Evolutionary conservation across 2,329 filamentous ascomycete species (phyloP), one percentile per base, ranked within the genome.

Genomic region (Periglandula ipomoeae): DNA sequence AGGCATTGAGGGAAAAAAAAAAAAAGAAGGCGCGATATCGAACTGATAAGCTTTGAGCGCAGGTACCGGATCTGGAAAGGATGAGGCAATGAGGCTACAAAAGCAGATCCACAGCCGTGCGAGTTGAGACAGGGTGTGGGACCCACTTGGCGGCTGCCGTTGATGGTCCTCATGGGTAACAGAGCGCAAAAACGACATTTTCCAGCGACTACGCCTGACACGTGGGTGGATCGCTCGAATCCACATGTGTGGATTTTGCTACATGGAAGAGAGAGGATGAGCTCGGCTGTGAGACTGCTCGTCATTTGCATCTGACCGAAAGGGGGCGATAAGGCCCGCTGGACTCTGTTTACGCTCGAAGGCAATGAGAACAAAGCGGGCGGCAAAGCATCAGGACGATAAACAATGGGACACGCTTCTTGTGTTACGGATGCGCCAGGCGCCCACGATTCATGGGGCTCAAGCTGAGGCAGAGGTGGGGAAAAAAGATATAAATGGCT

Each of bases 151-250:
- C 49, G 47, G 45, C 45, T 47, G 11, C 22, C 26, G 38, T 43
- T 30, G 40, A 55, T 43, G 53, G 49, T 48, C 24, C 22, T 20
- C 19, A 32, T 39, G 24, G 46, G 19, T 38, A 22, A 8, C 8
- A 45, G 30, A 23, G 23, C 19, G 15, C 32, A n/a, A 35, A 38
- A 20, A 37, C 39, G 26, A 42, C 46, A 44, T 39, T 30, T 49
- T 44, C 39, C 32, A 52, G 32, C 47, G 47, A 53, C 47, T 38
- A 46, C 50, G 48, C 48, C 48, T 56, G 50, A 47, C 54, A 55
- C 53, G 55, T 56, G 55, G 55, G 55, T 55, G 54, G 55, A 52
- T 47, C 52, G 46, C 37, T 23, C 19, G 35, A 24, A 22, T 26
- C 50, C 48, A 48, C 50, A 39, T 15, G 23, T 22, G 48, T 48